Evolutionary conservation across 352 stramenopile species (phyloP).

Genomic region (Phytophthora syringae): DNA sequence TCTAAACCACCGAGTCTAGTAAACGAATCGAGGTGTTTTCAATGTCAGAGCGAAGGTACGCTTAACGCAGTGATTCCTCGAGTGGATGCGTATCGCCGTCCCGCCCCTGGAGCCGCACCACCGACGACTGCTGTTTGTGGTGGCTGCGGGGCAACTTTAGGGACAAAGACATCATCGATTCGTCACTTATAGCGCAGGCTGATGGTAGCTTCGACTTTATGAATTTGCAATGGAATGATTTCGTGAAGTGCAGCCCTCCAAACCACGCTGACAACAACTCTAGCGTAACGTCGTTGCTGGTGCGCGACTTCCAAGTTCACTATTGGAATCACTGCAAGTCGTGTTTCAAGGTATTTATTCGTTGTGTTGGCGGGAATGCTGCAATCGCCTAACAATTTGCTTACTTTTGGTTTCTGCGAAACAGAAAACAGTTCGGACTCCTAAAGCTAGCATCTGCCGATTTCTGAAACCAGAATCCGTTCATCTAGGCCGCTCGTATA

Average conservation of each 20-base stretch:
- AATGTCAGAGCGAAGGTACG: not conserved
- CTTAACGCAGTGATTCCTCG: not conserved
- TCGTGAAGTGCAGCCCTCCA: conserved; percentile 9
- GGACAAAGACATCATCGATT: conserved; percentile 14
- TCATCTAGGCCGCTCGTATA: not conserved
- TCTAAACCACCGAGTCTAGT: not conserved
- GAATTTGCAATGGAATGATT: not conserved
- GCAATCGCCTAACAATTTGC: too few relatives aligned
- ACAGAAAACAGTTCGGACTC: conserved; percentile 24
- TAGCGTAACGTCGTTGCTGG: not conserved
- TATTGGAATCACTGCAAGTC: conserved; percentile 26
- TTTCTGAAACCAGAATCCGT: conserved; percentile 30
- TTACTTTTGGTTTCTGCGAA: too few relatives aligned
- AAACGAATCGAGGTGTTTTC: not conserved
- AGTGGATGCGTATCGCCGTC: conserved; percentile 8
- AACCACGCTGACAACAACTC: not conserved
- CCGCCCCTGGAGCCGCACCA: not conserved
- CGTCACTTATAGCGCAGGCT: not conserved
- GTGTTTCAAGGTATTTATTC: conserved; percentile 21
- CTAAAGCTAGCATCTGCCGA: conserved; percentile 19
- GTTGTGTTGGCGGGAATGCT: not conserved
- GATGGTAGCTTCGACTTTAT: not conserved
- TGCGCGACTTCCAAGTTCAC: conserved; percentile 19
- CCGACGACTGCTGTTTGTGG: conserved; percentile 1
- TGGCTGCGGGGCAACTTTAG: too few relatives aligned